These are phyloP conservation scores for Ogataea hybrid DNA, from an alignment of 1,139 yeast species.

Conservation along the genomic window DNA sequence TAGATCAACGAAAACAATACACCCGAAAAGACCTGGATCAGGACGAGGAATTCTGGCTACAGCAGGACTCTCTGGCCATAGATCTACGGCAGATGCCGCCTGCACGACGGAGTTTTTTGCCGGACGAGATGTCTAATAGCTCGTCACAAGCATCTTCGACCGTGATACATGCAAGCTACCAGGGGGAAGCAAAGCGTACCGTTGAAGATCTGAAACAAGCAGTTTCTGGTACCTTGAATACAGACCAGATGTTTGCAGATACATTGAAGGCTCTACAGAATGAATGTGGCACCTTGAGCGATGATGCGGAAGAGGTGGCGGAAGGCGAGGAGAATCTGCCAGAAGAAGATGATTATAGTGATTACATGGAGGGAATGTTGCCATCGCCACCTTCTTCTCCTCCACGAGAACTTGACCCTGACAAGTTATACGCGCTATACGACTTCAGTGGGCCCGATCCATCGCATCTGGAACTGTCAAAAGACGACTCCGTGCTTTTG, in stretches of 20 bases:
- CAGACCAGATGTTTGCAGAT: slow-evolving; percentile 14
- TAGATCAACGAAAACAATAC: slow-evolving; percentile 17
- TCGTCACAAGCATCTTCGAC: slow-evolving; percentile 32
- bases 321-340: slow-evolving; percentile 4
- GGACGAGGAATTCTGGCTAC: slow-evolving; percentile 18
- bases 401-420: slow-evolving; percentile 81
- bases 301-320: slow-evolving; percentile 8
- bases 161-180: slow-evolving; percentile 22
- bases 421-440: slow-evolving; percentile 78
- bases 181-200: slow-evolving; percentile 11
- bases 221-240: slow-evolving; percentile 16
- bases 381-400: slow-evolving; percentile 78
- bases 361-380: slow-evolving; percentile 31
- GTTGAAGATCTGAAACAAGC: slow-evolving; percentile 10
- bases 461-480: slow-evolving; percentile 76
- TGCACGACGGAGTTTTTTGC: slow-evolving; percentile 7
- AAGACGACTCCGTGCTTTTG: slow-evolving; percentile 81
- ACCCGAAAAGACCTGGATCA: slow-evolving; percentile 23
- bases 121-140: slow-evolving; percentile 15
- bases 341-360: slow-evolving; percentile 25
- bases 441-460: slow-evolving; percentile 93
- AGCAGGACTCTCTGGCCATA: slow-evolving; percentile 18
- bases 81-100: slow-evolving; percentile 23
- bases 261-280: slow-evolving; percentile 18
- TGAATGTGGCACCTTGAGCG: slow-evolving; percentile 17